These are phyloP conservation scores for Sphagnurus paluster DNA, from an alignment of 1,284 basidiomycete genomes.

Conservation along the genomic window DNA sequence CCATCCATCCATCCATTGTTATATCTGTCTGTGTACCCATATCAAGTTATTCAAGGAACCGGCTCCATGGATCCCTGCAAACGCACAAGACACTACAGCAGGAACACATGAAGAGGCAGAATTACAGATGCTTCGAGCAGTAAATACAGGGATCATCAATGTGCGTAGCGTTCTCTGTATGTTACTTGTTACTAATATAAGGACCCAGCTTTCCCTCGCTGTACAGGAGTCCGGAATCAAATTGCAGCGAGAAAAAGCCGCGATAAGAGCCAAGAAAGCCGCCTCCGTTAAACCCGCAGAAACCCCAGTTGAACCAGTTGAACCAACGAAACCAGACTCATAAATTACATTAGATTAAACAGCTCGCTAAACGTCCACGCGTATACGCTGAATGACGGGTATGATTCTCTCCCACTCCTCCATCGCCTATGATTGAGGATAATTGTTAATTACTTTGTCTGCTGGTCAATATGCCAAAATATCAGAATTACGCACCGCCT, in stretches of 20 bases:
- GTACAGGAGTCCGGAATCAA: conserved; percentile 81
- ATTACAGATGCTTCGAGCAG: conserved; percentile 69
- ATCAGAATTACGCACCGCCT: conserved; percentile 56
- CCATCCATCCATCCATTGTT: no score
- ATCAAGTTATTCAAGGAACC: conserved; percentile 61
- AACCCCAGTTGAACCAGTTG: no score
- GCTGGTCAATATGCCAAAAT: neutral
- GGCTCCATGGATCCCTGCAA: conserved; percentile 76
- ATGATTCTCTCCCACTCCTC: conserved; percentile 93
- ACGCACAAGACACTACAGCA: conserved; percentile 60
- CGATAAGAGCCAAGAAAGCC: conserved; percentile 11
- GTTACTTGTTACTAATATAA: conserved; percentile 1
- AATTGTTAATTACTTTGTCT: no score
- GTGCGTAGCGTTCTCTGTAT: conserved; percentile 41
- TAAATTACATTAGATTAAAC: conserved; percentile 10
- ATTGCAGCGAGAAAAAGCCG: conserved; percentile 34
- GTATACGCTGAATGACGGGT: conserved; percentile 83
- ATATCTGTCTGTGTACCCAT: no score
- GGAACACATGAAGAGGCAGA: conserved; percentile 60
- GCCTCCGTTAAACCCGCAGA: neutral
- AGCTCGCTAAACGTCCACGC: conserved; percentile 68
- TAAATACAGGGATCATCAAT: conserved; percentile 86
- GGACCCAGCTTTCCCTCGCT: conserved; percentile 61
- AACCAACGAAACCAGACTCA: conserved; percentile 2
- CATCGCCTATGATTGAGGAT: conserved; percentile 58